phyloP scores from a whole-genome alignment of 2,329 filamentous ascomycete genomes.

The Hypoxylon rubiginosum region DNA sequence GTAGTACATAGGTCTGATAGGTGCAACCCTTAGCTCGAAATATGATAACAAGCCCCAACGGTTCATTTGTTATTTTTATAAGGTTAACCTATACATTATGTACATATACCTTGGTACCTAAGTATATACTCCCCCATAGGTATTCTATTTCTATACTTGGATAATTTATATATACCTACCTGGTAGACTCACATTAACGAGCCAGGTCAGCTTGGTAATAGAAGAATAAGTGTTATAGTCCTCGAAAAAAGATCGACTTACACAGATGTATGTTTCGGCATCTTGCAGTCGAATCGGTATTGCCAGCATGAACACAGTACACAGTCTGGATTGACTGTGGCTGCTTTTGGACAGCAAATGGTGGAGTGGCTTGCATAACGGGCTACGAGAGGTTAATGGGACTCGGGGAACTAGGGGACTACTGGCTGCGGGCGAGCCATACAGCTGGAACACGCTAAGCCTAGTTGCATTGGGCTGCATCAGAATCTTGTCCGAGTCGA shows the following conservation, averaged over 20 bases:
- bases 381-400: not conserved
- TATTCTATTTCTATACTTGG: not conserved
- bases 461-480: constrained; percentile 12
- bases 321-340: not conserved
- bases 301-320: constrained; percentile 15
- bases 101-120: not conserved
- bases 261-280: constrained; percentile 30
- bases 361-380: constrained; percentile 28
- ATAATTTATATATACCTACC: not conserved
- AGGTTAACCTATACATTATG: no score
- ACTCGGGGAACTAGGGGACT: not conserved
- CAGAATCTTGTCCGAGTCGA: constrained; percentile 22
- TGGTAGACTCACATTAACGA: not conserved
- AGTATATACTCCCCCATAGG: not conserved
- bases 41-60: no score
- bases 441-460: constrained; percentile 27
- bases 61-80: no score
- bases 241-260: not conserved
- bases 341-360: not conserved
- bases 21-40: constrained; percentile 2
- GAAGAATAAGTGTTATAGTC: not conserved
- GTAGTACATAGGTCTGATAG: not conserved
- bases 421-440: constrained; percentile 11
- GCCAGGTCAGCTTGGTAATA: not conserved
- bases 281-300: constrained; percentile 2